phyloP scores from a whole-genome alignment of 495 filamentous ascomycete species.

The Neurospora discreta region DNA sequence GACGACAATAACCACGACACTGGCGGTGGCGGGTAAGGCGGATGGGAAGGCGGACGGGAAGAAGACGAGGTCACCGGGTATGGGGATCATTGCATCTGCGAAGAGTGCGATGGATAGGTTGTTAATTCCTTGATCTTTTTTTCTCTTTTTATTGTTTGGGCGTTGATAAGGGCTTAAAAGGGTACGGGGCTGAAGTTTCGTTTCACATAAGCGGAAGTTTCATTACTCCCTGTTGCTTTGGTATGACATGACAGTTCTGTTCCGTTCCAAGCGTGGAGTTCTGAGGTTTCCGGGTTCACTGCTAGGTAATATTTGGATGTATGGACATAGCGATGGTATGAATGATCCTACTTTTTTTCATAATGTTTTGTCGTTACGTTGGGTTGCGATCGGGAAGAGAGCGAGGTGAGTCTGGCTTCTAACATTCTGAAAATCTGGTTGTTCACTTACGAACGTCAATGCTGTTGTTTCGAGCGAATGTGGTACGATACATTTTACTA shows the following conservation, averaged over 20 bases:
- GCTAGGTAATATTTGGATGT: neutral
- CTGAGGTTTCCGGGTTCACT: neutral
- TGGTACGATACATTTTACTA: neutral
- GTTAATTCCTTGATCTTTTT: conserved; percentile 29
- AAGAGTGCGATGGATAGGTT: conserved; percentile 36
- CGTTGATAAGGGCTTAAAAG: neutral
- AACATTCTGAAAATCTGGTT: neutral
- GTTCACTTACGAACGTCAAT: neutral
- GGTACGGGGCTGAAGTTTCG: neutral
- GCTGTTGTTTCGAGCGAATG: neutral
- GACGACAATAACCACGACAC: neutral
- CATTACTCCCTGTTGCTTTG: neutral
- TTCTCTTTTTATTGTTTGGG: neutral
- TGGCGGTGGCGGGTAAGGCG: neutral
- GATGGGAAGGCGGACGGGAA: neutral
- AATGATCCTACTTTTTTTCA: neutral
- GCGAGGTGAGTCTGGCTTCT: neutral
- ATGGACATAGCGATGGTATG: neutral
- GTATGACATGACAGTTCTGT: neutral
- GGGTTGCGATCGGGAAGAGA: neutral
- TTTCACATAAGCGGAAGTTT: neutral
- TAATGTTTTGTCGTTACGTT: neutral
- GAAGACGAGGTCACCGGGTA: conserved; percentile 24
- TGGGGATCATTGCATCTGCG: conserved; percentile 38
- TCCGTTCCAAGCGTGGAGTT: neutral